phyloP scores from a whole-genome alignment of 345 rosid species.

The Cochlearia excelsa region DNA sequence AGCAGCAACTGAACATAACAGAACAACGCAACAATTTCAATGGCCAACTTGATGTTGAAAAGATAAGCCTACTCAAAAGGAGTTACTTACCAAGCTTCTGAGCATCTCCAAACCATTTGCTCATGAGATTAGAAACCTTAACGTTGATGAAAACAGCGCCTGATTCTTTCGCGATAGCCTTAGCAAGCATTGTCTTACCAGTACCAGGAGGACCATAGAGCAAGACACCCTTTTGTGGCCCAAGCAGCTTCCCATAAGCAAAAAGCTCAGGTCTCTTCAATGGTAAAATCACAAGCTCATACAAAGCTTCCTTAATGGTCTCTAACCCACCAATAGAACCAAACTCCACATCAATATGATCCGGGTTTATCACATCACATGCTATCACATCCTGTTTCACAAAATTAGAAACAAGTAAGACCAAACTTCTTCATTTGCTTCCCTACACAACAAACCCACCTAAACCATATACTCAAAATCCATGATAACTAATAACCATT shows the following conservation, averaged over 20 bases:
- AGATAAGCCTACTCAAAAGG: neutral
- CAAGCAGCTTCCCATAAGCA: constrained; percentile 85
- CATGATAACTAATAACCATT: neutral
- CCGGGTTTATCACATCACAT: constrained; percentile 95
- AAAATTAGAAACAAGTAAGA: neutral
- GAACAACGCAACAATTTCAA: neutral
- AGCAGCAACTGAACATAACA: constrained; percentile 64
- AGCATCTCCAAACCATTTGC: constrained; percentile 99
- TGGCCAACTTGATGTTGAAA: neutral
- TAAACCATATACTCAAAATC: neutral
- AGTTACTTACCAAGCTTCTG: constrained; percentile 85
- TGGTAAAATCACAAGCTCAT: constrained; percentile 90
- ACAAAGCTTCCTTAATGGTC: constrained; percentile 68
- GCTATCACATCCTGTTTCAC: constrained; percentile 83
- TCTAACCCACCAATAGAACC: constrained; percentile 88
- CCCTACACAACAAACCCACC: too few relatives aligned
- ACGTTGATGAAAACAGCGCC: constrained; percentile 97
- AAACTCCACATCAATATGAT: constrained; percentile 87
- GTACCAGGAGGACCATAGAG: constrained; percentile 98
- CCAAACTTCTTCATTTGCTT: too few relatives aligned
- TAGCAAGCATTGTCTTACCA: constrained; percentile 98
- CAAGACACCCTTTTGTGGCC: constrained; percentile 95
- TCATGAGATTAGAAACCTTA: constrained; percentile 81
- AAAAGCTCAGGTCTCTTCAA: constrained; percentile 86
- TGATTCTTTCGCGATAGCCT: constrained; percentile 95